phyloP scores from a whole-genome alignment of 208 protist species.

The Endotrypanum monterogeii region DNA sequence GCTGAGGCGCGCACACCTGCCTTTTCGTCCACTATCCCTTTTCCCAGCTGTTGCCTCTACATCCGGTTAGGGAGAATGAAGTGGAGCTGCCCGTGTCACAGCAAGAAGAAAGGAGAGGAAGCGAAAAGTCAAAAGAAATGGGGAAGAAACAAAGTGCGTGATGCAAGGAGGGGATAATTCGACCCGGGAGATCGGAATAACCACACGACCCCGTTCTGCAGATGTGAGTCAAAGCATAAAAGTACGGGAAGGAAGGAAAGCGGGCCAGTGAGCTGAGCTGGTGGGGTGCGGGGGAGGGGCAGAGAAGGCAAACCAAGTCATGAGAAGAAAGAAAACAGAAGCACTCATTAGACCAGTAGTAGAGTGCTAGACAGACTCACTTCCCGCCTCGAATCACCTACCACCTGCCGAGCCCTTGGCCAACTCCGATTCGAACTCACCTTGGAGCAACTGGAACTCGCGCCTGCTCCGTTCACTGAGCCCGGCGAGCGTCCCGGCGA shows the following conservation, averaged over 20 bases:
- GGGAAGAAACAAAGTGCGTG: too few relatives aligned
- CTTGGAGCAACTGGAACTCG: conserved; percentile 31
- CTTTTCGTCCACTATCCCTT: too few relatives aligned
- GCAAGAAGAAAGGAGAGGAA: too few relatives aligned
- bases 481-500: conserved; percentile 11
- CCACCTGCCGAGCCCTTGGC: background rate
- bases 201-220: too few relatives aligned
- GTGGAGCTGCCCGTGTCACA: too few relatives aligned
- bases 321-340: background rate
- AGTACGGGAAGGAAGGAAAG: too few relatives aligned
- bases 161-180: background rate
- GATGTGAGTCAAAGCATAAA: too few relatives aligned
- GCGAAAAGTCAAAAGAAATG: background rate
- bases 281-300: background rate
- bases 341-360: background rate
- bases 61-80: too few relatives aligned
- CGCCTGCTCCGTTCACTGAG: conserved; percentile 28
- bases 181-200: background rate
- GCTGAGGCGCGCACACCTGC: too few relatives aligned
- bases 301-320: background rate
- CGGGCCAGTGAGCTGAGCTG: background rate
- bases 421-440: conserved; percentile 29
- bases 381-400: background rate
- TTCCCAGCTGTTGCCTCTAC: too few relatives aligned
- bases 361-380: background rate